Base-by-base conservation (phyloP, 495 filamentous ascomycete species). In the Talaromyces borbonicus region DNA sequence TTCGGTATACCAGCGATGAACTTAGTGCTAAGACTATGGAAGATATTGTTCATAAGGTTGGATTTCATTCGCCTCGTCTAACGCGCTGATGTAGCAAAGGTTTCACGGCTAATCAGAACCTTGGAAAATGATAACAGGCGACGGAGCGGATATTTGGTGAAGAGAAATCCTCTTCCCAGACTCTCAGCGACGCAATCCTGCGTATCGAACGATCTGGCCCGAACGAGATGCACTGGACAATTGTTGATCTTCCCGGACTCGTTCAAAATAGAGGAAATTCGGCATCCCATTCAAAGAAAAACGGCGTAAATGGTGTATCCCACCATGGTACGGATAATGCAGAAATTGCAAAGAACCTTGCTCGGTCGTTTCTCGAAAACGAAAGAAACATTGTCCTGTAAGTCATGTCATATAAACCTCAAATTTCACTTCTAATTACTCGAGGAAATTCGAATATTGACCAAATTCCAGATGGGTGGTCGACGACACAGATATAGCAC, bases 231-330 rank as follows among this genome's bases (percentile, higher is more conserved):
- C 38, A 41, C 14, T 41, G 38, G 38, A 45, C 42, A 3, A 30
- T 45, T n/a, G 26, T 45, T 15, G 42, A 45, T 35, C 42, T 45
- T 22, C 42, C 42, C 19, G 42, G 42, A 5, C 22, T 45, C 5
- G 30, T 45, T 16, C 38, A 41, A 12, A 41, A 24, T 16, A 20
- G 38, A 14, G 38, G 38, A 8, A 11, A 26, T 18, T 41, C 38
- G 19, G 24, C 38, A 0, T 15, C 16, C 5, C 12, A 20, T 8
- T 26, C 38, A 23, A 41, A 41, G 19, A 26, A 11, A 41, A 26
- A 4, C 18, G 22, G 24, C 7, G 16, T 14, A 41, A 41, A 41
- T 22, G 38, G 38, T 14, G 22, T 2, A 9, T 12, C n/a, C 12
- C n/a, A 14, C 19, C 14, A 8, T 26, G n/a, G 16, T 41, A 41